phyloP scores from a whole-genome alignment of 495 filamentous ascomycete genomes.

The Neurospora sp. region DNA sequence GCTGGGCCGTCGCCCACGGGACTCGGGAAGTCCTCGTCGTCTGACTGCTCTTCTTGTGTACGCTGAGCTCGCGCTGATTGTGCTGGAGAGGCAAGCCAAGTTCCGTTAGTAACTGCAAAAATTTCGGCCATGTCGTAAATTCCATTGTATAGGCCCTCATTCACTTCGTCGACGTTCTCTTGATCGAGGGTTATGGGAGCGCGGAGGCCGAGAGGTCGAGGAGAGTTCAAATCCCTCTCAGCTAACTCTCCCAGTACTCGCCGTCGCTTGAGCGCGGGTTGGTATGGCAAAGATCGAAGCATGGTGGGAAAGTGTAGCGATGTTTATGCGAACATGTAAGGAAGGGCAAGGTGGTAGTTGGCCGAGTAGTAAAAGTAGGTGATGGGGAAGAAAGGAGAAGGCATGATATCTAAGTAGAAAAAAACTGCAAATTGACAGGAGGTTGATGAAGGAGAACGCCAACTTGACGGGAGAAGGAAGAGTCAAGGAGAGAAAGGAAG shows the following conservation, averaged over 20 bases:
- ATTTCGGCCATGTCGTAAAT: conserved; percentile 15
- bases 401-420: not conserved
- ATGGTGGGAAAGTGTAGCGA: not conserved
- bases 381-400: not conserved
- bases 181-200: conserved; percentile 5
- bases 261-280: not conserved
- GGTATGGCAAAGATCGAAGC: not conserved
- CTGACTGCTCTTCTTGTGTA: conserved; percentile 1
- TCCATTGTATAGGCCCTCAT: conserved; percentile 9
- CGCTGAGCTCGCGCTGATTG: not conserved
- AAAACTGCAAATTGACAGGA: not conserved
- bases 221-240: conserved; percentile 10
- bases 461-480: not conserved
- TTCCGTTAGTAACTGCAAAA: conserved; percentile 13
- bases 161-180: conserved; percentile 14
- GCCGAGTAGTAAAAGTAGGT: not conserved
- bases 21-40: conserved; percentile 9
- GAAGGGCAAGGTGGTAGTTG: not conserved
- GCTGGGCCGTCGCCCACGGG: not conserved
- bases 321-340: not conserved
- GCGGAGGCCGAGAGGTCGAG: not conserved
- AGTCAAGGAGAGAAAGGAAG: not conserved
- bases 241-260: conserved; percentile 12
- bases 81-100: not conserved
- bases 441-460: not conserved